A percentile compares a stretch with the other conserved stretches of the same genome.
phyloP scores from a whole-genome alignment of 495 filamentous ascomycete genomes.

The Neurospora tetrasperma region DNA sequence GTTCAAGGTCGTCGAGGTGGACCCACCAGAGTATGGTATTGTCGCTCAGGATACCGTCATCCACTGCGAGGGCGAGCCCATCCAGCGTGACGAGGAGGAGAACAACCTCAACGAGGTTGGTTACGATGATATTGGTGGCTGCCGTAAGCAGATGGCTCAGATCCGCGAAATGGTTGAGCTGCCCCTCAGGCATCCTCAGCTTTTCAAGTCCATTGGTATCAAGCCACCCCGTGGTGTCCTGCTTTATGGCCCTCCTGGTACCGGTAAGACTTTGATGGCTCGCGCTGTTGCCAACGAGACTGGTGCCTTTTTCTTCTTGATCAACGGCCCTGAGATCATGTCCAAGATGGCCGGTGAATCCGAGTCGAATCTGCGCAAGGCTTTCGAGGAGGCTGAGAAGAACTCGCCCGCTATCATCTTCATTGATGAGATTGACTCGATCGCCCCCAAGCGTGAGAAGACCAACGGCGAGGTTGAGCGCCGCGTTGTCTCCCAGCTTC shows the following conservation, averaged over 20 bases:
- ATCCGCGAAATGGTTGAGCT: slow-evolving; percentile 97
- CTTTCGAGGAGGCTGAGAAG: slow-evolving; percentile 98
- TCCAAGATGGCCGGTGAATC: slow-evolving; percentile 99
- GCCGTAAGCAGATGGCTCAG: slow-evolving; percentile 99
- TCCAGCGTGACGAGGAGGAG: slow-evolving; percentile 97
- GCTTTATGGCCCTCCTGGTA: slow-evolving; percentile 95
- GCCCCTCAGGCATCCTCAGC: slow-evolving; percentile 88
- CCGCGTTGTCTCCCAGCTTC: slow-evolving; percentile 92
- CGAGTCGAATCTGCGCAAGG: slow-evolving; percentile 93
- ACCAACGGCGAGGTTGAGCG: slow-evolving; percentile 98
- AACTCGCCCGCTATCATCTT: slow-evolving; percentile 99
- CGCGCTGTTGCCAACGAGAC: slow-evolving; percentile 98
- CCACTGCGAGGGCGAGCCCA: slow-evolving; percentile 96
- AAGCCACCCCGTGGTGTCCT: slow-evolving; percentile 98
- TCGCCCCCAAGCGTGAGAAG: slow-evolving; percentile 99
- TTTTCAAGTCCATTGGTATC: slow-evolving; percentile 99
- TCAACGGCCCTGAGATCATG: slow-evolving; percentile 99
- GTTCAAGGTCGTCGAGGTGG: slow-evolving; percentile 98
- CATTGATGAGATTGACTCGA: slow-evolving; percentile 98
- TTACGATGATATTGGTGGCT: slow-evolving; percentile 98
- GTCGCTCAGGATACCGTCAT: slow-evolving; percentile 98
- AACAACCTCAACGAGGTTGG: slow-evolving; percentile 98
- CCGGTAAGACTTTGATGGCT: slow-evolving; percentile 98
- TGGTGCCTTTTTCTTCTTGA: slow-evolving; percentile 97
- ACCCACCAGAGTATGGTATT: slow-evolving; percentile 95